Evolutionary conservation across 441 rosid species (phyloP), one percentile per base, ranked within the genome.

Genomic region (Corymbia calophylla): DNA sequence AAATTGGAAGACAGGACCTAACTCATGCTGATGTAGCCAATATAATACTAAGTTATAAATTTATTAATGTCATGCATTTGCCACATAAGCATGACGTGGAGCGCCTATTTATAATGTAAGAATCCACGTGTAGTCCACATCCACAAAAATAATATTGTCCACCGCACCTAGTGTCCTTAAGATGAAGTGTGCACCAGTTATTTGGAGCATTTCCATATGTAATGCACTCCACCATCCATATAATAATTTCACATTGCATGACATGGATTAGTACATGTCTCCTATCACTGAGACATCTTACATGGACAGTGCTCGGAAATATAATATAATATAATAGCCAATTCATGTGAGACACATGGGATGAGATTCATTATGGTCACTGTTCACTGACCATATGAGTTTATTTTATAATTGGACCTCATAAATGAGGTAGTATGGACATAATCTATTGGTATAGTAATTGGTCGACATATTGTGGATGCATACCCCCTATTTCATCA

Each of bases 301-400:
- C 51, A 39, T 39, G 29, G 49, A 21, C 9, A 21, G 3, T 29
- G 27, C 39, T 73, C 8, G 3, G 6, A 13, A 39, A 77, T 39
- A 29, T 1, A 73, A 39, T 73, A 73, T 6, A 39, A 39, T 21
- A 21, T 0, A 23, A 21, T 17, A 39, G 5, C n/a, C 51, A 0
- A 4, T 14, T 12, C 48, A 77, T 39, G n/a, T 39, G 51, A 77
- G 51, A 39, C 84, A 21, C 10, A 3, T 77, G 17, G 27, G 14
- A 77, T 5, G 51, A 77, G 51, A 23, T 51, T 77, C 29, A 1
- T 25, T 25, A 39, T 5, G 9, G n/a, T 77, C n/a, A 21, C n/a
- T 1, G 1, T 12, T 70, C 47, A 5, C 19, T 70, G 48, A 70
- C 1, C 4, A 0, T 18, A 0, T 18, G 13, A 68, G 14, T 68